phyloP scores from a whole-genome alignment of 768 basidiomycete genomes.

The Lyophyllum shimeji region DNA sequence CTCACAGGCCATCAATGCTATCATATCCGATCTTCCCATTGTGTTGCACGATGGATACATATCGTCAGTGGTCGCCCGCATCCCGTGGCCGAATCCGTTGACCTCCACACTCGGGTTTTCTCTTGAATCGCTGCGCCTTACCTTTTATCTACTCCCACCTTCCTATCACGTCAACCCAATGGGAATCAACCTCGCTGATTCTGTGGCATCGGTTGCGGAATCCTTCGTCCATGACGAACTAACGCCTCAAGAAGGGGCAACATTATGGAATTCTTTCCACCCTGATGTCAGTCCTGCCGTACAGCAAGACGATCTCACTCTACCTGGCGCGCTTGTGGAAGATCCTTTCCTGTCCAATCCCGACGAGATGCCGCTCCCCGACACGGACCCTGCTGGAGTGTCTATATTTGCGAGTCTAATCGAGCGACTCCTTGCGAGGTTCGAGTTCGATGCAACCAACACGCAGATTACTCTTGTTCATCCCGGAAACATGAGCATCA shows the following conservation, averaged over 20 bases:
- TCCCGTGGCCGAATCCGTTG: conserved; percentile 86
- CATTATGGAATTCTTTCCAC: conserved; percentile 69
- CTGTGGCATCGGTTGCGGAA: conserved; percentile 69
- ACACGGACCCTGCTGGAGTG: conserved; percentile 69
- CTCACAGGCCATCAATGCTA: conserved; percentile 73
- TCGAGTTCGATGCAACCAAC: conserved; percentile 74
- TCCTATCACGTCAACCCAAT: conserved; percentile 20
- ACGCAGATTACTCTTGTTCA: conserved; percentile 70
- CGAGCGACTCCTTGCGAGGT: conserved; percentile 74
- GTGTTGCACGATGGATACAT: conserved; percentile 70
- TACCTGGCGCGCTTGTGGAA: conserved; percentile 70
- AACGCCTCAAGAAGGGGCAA: conserved; percentile 65
- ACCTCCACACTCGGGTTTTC: conserved; percentile 72
- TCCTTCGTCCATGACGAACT: conserved; percentile 87
- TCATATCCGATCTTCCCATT: conserved; percentile 66
- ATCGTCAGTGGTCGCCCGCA: conserved; percentile 69
- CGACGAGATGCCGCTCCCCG: conserved; percentile 40
- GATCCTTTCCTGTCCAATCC: conserved; percentile 40
- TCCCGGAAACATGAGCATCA: conserved; percentile 60
- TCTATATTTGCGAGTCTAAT: conserved; percentile 81
- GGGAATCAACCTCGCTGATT: conserved; percentile 59
- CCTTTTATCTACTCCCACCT: conserved; percentile 48
- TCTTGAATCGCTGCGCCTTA: conserved; percentile 65
- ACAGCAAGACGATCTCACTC: conserved; percentile 35
- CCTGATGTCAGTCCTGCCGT: conserved; percentile 33